Percentiles rank a stretch among this genome's conserved stretches.
These are phyloP conservation scores for Lophium mytilinum DNA, from an alignment of 495 filamentous ascomycete species.

Conservation along the genomic window DNA sequence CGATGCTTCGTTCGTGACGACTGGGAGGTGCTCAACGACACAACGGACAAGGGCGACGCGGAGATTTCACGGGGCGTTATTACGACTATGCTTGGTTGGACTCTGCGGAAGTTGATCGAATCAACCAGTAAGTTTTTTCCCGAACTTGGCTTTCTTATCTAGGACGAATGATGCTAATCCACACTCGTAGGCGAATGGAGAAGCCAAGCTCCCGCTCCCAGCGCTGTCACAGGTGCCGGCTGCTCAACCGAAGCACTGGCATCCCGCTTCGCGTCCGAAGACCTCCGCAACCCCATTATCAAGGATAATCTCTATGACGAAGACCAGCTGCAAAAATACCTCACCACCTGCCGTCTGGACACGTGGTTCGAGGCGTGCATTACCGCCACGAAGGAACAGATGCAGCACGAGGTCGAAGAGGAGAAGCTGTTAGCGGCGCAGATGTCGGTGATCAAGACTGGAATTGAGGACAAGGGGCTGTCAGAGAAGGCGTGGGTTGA, in stretches of 20 bases:
- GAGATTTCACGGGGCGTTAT: slow-evolving; percentile 39
- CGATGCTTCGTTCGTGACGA: slow-evolving; percentile 71
- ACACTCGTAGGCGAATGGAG: too few relatives aligned
- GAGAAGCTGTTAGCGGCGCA: neutral
- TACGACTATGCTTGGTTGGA: slow-evolving; percentile 45
- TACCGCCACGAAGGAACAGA: slow-evolving; percentile 7
- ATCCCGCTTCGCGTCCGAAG: slow-evolving; percentile 23
- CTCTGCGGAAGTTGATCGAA: slow-evolving; percentile 39
- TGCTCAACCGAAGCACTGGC: slow-evolving; percentile 22
- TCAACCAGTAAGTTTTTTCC: slow-evolving; percentile 33
- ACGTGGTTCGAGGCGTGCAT: slow-evolving; percentile 28
- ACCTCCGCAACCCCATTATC: slow-evolving; percentile 28
- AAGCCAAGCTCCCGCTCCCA: neutral
- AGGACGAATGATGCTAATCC: neutral
- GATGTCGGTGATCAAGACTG: neutral
- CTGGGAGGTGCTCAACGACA: slow-evolving; percentile 56
- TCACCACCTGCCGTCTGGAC: slow-evolving; percentile 28
- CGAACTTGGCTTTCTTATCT: neutral
- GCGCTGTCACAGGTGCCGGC: slow-evolving; percentile 22
- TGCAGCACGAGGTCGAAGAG: slow-evolving; percentile 10
- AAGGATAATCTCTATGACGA: slow-evolving; percentile 32
- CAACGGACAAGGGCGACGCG: slow-evolving; percentile 44
- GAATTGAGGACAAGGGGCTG: neutral
- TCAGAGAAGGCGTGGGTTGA: neutral
- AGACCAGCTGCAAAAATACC: slow-evolving; percentile 22